phyloP scores from a whole-genome alignment of 2,329 filamentous ascomycete genomes.

The Botrytis cinerea region DNA sequence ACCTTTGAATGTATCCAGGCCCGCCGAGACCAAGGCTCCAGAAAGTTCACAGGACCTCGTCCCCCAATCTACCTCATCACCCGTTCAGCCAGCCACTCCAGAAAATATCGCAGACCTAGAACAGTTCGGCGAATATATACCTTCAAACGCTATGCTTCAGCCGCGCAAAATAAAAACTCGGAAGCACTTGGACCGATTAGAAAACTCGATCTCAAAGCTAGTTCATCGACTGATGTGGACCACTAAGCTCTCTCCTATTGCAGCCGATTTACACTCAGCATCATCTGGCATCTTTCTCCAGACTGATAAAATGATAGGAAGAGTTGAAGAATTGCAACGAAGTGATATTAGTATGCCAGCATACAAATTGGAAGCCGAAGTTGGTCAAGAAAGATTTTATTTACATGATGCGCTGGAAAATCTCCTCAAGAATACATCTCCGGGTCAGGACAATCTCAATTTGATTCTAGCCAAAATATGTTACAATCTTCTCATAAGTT shows the following conservation, averaged over 20 bases:
- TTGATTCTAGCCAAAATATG: slow-evolving; percentile 46
- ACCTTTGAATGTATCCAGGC: background rate
- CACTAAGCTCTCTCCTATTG: slow-evolving; percentile 24
- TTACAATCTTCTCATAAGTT: slow-evolving; percentile 66
- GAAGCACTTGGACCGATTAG: slow-evolving; percentile 33
- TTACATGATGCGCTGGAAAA: slow-evolving; percentile 34
- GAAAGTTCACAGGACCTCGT: background rate
- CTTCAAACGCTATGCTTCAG: background rate
- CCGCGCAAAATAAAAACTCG: slow-evolving; percentile 31
- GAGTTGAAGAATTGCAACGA: slow-evolving; percentile 29
- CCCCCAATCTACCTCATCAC: background rate
- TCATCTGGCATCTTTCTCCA: slow-evolving; percentile 21
- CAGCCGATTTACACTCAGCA: slow-evolving; percentile 6
- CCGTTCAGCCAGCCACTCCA: background rate
- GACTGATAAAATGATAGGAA: slow-evolving; percentile 29
- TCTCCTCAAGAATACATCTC: slow-evolving; percentile 28
- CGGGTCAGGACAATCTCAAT: slow-evolving; percentile 30
- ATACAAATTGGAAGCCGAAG: slow-evolving; percentile 27
- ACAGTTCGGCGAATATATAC: slow-evolving; percentile 15
- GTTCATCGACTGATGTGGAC: slow-evolving; percentile 32
- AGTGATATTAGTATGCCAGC: slow-evolving; percentile 30
- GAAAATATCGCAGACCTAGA: background rate
- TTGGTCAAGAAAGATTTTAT: slow-evolving; percentile 29
- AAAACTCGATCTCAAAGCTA: slow-evolving; percentile 32
- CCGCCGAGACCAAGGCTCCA: background rate